phyloP scores from a whole-genome alignment of 805 yeast genomes.

The Blastobotrys americana region DNA sequence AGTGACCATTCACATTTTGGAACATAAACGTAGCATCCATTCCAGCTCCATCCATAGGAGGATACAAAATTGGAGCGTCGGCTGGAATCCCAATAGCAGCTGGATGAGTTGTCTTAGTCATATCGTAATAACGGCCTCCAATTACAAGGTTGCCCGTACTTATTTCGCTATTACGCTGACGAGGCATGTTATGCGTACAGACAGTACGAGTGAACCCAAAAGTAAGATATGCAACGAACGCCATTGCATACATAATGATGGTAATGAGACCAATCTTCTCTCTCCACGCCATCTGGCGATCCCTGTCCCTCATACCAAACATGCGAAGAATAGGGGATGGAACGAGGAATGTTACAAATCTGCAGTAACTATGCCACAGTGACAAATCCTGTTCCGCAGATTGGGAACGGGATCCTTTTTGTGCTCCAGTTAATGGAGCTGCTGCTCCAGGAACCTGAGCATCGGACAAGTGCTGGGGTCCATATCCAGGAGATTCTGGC shows the following conservation, averaged over 20 bases:
- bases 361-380: conserved; percentile 80
- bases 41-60: conserved; percentile 85
- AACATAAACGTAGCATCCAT: conserved; percentile 76
- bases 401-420: not conserved
- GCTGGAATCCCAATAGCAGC: conserved; percentile 64
- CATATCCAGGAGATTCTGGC: conserved; percentile 3
- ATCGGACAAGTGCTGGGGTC: conserved; percentile 6
- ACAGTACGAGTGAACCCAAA: conserved; percentile 86
- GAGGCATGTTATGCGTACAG: conserved; percentile 43
- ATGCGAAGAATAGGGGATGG: conserved; percentile 64
- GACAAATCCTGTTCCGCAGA: conserved; percentile 23
- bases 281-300: conserved; percentile 93
- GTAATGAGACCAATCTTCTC: conserved; percentile 85
- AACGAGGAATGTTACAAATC: conserved; percentile 82
- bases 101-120: conserved; percentile 67
- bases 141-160: conserved; percentile 57
- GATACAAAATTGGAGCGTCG: conserved; percentile 68
- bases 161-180: conserved; percentile 58
- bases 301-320: conserved; percentile 72
- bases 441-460: conserved; percentile 3
- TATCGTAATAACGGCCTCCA: conserved; percentile 74
- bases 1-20: conserved; percentile 85
- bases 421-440: not conserved
- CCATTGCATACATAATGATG: conserved; percentile 65
- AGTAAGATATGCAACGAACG: conserved; percentile 75